Base-by-base conservation (phyloP, 169 alveolate genomes). In the Plasmodium gallinaceum region DNA sequence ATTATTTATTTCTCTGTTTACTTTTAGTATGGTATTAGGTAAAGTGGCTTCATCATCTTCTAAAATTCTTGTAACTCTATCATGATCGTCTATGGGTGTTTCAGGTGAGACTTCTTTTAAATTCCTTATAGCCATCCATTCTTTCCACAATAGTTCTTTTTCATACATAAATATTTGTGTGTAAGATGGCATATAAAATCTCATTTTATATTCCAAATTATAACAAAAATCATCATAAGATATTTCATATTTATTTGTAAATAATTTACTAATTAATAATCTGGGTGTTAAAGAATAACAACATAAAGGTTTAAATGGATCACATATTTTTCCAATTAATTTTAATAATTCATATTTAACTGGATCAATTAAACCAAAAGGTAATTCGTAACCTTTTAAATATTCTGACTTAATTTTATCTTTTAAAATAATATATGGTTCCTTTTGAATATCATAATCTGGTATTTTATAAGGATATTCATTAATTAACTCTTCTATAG, bases 321-420 rank as follows among this genome's bases (percentile, higher is more conserved):
- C 96, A 74, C 95, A 76, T n/a, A 94, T 83, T n/a, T 86, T 75
- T 12, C 96, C 96, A 51, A 94, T 91, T 0, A 94, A 46, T 69
- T 94, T 94, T 74, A 92, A 71, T 7, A 94, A 74, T 75, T 94
- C 96, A 86, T 94, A 65, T n/a, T 70, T 68, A 22, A 52, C 60
- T 7, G 72, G 78, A 5, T 92, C 54, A 42, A 94, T 95, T 86
- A 94, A 68, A 73, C 93, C 93, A 57, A 87, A 94, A 24, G 96
- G 96, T 75, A 86, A 72, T 69, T 94, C 96, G 54, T 88, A 70
- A 7, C 95, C 95, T 4, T 91, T 54, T 52, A 94, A 72, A 65
- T 66, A 94, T n/a, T 90, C 85, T 60, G 48, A 58, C 18, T 90
- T 88, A 43, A 94, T 52, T 74, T 26, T 72, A 68, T 92, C 94